Base-by-base conservation (phyloP, 2,329 filamentous ascomycete species). In the Cladosporium phlei region DNA sequence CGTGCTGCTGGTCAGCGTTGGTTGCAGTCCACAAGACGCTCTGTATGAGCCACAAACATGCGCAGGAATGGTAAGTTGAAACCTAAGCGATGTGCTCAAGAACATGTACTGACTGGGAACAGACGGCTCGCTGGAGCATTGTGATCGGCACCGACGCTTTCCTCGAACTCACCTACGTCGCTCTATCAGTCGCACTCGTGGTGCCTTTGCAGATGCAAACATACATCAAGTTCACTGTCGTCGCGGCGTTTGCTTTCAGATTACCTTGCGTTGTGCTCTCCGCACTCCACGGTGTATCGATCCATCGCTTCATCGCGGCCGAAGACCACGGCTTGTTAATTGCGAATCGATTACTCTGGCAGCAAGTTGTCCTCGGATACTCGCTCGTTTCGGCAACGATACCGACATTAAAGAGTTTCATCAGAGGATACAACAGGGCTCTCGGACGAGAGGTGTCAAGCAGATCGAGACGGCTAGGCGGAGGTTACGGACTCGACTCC, bases 361-460 rank as follows among this genome's bases (percentile, higher is more conserved):
- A 58, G 37, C 55, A 60, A 52, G 50, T 59, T 14, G 54, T 56
- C n/a, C 50, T 62, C 12, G 56, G 56, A 44, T 63, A 59, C 39
- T 52, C 56, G n/a, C 49, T 62, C 10, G 54, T 61, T 21, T 52
- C 60, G 11, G 57, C 59, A 27, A 61, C 59, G 2, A 58, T 62
- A 17, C 59, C 59, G 6, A 59, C 58, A 5, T 29, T 62, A 14
- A 58, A 59, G 27, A 55, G 55, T n/a, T 61, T 62, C 48, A 55
- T 62, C 10, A 46, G 55, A 11, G 55, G 51, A 21, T 57, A 59
- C 43, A 56, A 56, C 28, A 50, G 56, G 22, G 55, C 55, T 6
- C 52, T 59, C 44, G 55, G 56, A 3, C 54, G 51, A 19, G 51
- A 53, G n/a, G 34, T 47, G 3, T 52, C 50, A 3, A 49, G 28